Evolutionary conservation across 768 basidiomycete genomes (phyloP).

Genomic region (Boletus rex-veris): DNA sequence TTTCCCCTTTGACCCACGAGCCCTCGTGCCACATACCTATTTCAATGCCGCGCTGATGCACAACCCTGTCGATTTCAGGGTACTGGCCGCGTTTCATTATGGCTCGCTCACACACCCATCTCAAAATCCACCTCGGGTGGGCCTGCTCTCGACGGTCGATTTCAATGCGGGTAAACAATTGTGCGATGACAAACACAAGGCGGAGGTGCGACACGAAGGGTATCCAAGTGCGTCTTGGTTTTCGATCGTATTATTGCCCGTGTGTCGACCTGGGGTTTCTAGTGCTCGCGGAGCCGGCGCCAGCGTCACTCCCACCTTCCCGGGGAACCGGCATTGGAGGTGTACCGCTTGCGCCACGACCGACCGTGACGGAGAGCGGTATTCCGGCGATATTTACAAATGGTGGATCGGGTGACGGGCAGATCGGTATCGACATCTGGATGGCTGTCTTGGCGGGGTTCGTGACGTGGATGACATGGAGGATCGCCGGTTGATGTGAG

Average conservation of each 20-base stretch:
- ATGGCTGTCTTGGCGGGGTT: slow-evolving; percentile 6
- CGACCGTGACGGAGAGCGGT: slow-evolving; percentile 12
- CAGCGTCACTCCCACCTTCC: slow-evolving; percentile 28
- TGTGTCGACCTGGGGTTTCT: background rate
- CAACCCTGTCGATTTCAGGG: slow-evolving; percentile 37
- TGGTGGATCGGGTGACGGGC: slow-evolving; percentile 12
- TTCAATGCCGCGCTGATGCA: slow-evolving; percentile 3
- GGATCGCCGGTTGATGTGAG: slow-evolving; percentile 8
- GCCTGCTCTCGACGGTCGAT: slow-evolving; percentile 70
- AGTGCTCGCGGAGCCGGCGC: slow-evolving; percentile 43
- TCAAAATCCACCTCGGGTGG: slow-evolving; percentile 63
- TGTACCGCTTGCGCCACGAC: slow-evolving; percentile 27
- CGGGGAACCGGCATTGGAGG: slow-evolving; percentile 26
- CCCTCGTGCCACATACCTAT: background rate
- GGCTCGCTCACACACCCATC: slow-evolving; percentile 71
- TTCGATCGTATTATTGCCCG: background rate
- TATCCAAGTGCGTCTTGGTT: slow-evolving; percentile 26
- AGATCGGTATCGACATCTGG: slow-evolving; percentile 19
- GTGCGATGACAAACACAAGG: slow-evolving; percentile 34
- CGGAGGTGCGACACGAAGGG: slow-evolving; percentile 28
- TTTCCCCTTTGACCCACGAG: background rate
- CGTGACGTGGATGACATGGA: slow-evolving; percentile 20
- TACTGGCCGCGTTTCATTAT: slow-evolving; percentile 64
- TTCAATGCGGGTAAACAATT: slow-evolving; percentile 43
- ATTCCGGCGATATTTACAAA: slow-evolving; percentile 8